Base-by-base conservation (phyloP, 768 basidiomycete genomes). In the Xerocomus brunneocitrinus region DNA sequence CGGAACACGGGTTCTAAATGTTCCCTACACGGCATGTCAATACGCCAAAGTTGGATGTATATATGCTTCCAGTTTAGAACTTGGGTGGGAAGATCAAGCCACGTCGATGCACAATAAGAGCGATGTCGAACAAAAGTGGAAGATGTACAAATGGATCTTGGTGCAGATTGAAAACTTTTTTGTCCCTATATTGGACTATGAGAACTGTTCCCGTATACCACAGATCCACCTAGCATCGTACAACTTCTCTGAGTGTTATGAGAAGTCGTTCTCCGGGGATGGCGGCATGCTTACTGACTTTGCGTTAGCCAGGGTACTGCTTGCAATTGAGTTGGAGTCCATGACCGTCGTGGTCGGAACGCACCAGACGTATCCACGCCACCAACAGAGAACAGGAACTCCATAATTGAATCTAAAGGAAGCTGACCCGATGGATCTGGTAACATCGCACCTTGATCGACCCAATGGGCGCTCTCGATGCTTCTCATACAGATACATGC, bases 1-100 rank as follows among this genome's bases (percentile, higher is more conserved):
- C 93, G 16, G 93, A 95, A 69, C 84, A 93, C 62, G 74, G 78
- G 10, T 95, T 95, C 76, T 91, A 62, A 70, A 31, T 34, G 34
- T 50, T 47, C 28, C 25, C 6, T 30, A 9, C 13, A 34, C 27
- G 50, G 40, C 25, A 35, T 24, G 25, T 49, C 38, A 35, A 52
- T 49, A 50, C 16, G 30, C 13, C 30, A 10, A 44, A 45, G 50
- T 47, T 56, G 46, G 39, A 49, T 38, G 53, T 47, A 39, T 48
- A 25, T 16, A 36, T 19, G 52, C 41, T n/a, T 54, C 27, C 41
- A 24, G 8, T 28, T 46, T 46, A 19, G 36, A 35, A 51, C 31
- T 39, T 43, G 49, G 12, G 22, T 12, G 12, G 4, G 55, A 47
- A 58, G 50, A 42, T 62, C 51, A 24, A 43, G 38, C 12, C 39